phyloP scores from a whole-genome alignment of 208 protist species.

The Wallacemonas sp. region DNA sequence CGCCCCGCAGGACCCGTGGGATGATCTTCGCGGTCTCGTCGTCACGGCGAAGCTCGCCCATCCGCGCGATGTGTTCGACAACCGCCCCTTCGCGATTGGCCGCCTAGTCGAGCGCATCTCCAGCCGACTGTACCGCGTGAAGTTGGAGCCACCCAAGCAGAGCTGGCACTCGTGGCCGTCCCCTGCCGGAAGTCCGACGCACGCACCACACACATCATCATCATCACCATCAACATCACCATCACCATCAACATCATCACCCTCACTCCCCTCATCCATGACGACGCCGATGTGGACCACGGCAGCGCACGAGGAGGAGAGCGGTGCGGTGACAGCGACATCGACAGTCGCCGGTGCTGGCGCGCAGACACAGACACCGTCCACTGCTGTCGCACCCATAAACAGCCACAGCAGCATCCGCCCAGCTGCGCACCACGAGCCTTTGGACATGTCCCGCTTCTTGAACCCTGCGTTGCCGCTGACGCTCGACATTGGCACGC shows the following conservation, averaged over 20 bases:
- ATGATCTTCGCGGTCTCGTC: slow-evolving; percentile 53
- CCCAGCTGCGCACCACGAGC: no score
- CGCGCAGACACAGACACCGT: no score
- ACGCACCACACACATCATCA: background rate
- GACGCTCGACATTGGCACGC: slow-evolving; percentile 38
- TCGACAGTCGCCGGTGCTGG: no score
- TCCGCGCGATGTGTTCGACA: slow-evolving; percentile 48
- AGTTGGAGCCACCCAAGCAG: slow-evolving; percentile 6
- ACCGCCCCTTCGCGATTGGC: slow-evolving; percentile 54
- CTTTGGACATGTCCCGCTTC: background rate
- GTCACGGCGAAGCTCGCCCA: slow-evolving; percentile 50
- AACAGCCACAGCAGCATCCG: no score
- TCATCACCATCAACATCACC: background rate
- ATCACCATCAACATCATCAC: background rate
- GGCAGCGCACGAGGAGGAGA: no score
- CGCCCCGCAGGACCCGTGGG: slow-evolving; percentile 34
- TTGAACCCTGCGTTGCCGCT: slow-evolving; percentile 24
- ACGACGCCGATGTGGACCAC: no score
- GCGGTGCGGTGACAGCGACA: no score
- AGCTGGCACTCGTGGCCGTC: background rate
- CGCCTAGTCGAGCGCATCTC: slow-evolving; percentile 48
- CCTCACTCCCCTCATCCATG: no score
- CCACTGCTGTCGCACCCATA: no score
- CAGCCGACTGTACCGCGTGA: slow-evolving; percentile 37
- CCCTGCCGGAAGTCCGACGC: no score